A percentile compares a stretch with the other conserved stretches of the same genome.
Conservation (phyloP, 2,329 filamentous ascomycete genomes). For the Paecilomyces dactylethromorphus region DNA sequence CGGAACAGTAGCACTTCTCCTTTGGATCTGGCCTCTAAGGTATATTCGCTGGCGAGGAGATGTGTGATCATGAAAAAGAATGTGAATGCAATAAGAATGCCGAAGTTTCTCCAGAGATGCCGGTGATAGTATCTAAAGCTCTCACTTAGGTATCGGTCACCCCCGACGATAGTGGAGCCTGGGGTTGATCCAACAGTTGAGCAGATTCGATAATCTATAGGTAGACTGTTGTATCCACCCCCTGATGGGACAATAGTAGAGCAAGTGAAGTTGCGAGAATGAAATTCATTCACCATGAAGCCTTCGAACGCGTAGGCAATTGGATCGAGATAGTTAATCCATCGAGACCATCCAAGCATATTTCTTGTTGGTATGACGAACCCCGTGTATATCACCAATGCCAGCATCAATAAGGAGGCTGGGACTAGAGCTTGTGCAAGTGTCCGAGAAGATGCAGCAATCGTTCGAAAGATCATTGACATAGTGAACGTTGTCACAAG, state of each 20-base stretch:
- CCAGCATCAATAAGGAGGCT: slow-evolving; percentile 22
- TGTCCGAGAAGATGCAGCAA: slow-evolving; percentile 48
- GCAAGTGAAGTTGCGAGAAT: slow-evolving; percentile 21
- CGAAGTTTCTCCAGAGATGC: slow-evolving; percentile 63
- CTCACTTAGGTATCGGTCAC: slow-evolving; percentile 50
- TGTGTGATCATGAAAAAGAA: slow-evolving; percentile 56
- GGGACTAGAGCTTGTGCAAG: slow-evolving; percentile 48
- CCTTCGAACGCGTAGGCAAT: slow-evolving; percentile 24
- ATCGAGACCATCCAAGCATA: slow-evolving; percentile 48
- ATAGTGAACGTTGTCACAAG: slow-evolving; percentile 58
- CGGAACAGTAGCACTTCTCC: slow-evolving; percentile 69
- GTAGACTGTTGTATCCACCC: slow-evolving; percentile 12
- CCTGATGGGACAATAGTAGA: slow-evolving; percentile 11
- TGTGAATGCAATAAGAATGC: slow-evolving; percentile 59
- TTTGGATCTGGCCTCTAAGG: slow-evolving; percentile 62
- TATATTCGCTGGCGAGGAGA: slow-evolving; percentile 37
- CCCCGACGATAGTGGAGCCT: slow-evolving; percentile 32
- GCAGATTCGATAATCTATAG: slow-evolving; percentile 16
- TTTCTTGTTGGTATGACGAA: slow-evolving; percentile 33
- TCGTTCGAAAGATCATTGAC: slow-evolving; percentile 78
- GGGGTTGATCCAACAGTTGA: slow-evolving; percentile 10
- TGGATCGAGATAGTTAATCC: no score
- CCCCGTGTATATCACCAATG: slow-evolving; percentile 28
- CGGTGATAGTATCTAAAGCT: slow-evolving; percentile 51
- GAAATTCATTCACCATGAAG: slow-evolving; percentile 25